A percentile compares a stretch with the other conserved stretches of the same genome.
Evolutionary conservation across 257 asterid genomes (phyloP).

Genomic region (Fraxinus quadrangulata): DNA sequence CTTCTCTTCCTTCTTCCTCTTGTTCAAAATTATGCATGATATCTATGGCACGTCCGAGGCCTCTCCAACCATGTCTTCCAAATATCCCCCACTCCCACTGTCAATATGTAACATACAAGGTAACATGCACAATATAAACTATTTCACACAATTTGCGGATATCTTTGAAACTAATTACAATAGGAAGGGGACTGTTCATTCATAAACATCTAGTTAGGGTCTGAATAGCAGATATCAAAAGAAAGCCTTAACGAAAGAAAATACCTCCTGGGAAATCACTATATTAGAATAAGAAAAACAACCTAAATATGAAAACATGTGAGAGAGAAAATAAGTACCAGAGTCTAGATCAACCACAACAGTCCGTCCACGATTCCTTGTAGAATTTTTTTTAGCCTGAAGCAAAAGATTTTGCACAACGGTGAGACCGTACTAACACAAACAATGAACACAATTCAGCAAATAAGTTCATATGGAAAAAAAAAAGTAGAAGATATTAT

Average conservation of each 20-base stretch:
- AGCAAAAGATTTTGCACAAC: conserved; percentile 25
- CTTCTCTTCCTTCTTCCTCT: neutral
- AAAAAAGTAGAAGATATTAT: conserved; percentile 2
- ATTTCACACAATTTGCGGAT: neutral
- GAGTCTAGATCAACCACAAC: conserved; percentile 78
- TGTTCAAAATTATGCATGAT: neutral
- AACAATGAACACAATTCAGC: neutral
- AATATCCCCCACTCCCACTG: neutral
- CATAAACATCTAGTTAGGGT: neutral
- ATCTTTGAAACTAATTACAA: no score
- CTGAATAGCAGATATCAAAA: neutral
- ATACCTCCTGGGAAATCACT: neutral
- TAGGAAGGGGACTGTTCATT: neutral
- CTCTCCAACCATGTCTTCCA: neutral
- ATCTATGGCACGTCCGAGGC: neutral
- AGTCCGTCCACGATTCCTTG: conserved; percentile 53
- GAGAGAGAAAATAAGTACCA: conserved; percentile 42
- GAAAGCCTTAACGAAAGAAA: neutral
- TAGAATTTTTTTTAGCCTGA: conserved; percentile 73
- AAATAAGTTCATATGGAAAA: neutral
- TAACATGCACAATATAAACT: neutral
- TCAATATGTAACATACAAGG: neutral
- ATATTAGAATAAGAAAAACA: neutral
- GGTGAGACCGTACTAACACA: conserved; percentile 12
- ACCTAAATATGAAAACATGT: neutral